Evolutionary conservation across 768 basidiomycete genomes (phyloP).

Genomic region (Pulveroboletus sp.): DNA sequence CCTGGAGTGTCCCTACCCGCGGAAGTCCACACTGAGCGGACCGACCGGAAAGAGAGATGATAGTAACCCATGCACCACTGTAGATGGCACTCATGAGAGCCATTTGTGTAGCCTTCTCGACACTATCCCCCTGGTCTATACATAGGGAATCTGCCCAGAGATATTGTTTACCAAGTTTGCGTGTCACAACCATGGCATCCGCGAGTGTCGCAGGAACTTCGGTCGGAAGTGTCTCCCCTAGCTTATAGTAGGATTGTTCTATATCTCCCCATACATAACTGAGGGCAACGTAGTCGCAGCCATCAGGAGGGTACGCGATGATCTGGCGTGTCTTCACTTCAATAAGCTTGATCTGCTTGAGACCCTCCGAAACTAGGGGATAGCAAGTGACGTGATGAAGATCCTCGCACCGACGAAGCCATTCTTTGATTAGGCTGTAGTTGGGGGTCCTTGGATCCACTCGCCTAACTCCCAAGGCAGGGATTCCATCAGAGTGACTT

Average conservation of each 20-base stretch:
- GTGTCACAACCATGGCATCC: constrained; percentile 15
- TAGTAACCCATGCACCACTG: constrained; percentile 12
- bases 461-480: constrained; percentile 3
- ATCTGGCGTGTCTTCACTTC: constrained; percentile 8
- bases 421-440: constrained; percentile 4
- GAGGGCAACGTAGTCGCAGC: constrained; percentile 11
- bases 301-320: not conserved
- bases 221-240: constrained; percentile 6
- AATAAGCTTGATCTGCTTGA: constrained; percentile 6
- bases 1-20: constrained; percentile 8
- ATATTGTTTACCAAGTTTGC: constrained; percentile 12
- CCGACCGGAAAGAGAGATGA: constrained; percentile 6
- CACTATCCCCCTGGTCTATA: constrained; percentile 10
- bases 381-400: constrained; percentile 8
- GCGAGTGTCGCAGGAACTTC: constrained; percentile 18
- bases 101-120: constrained; percentile 11
- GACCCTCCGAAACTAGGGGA: constrained; percentile 3
- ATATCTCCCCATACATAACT: constrained; percentile 20
- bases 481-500: not conserved
- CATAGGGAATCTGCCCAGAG: constrained; percentile 19
- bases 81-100: constrained; percentile 17
- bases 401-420: constrained; percentile 7
- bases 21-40: constrained; percentile 12
- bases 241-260: constrained; percentile 4
- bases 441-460: constrained; percentile 1